Percentiles rank a stretch among this genome's conserved stretches.
Evolutionary conservation across 352 stramenopile genomes (phyloP).

Genomic region (Phytophthora sansomeana): DNA sequence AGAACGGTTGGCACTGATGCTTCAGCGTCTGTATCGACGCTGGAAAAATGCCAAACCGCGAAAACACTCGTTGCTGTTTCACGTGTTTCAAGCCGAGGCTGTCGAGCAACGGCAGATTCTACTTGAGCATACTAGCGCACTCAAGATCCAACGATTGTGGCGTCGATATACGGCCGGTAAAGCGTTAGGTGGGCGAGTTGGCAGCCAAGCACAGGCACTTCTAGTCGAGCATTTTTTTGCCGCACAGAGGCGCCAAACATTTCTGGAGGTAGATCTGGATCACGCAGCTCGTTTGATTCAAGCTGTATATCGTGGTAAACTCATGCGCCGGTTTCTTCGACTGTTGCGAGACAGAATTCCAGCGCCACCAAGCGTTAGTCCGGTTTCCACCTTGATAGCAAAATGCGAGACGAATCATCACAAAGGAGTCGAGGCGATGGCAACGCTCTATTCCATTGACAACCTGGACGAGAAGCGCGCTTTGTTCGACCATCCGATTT

Average conservation of each 20-base stretch:
- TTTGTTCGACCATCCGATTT: slow-evolving; percentile 56
- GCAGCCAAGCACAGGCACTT: slow-evolving; percentile 44
- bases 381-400: slow-evolving; percentile 41
- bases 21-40: slow-evolving; percentile 52
- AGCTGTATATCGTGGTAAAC: slow-evolving; percentile 56
- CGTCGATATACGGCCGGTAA: slow-evolving; percentile 33
- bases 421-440: slow-evolving; percentile 39
- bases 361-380: slow-evolving; percentile 31
- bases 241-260: slow-evolving; percentile 41
- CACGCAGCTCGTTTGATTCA: slow-evolving; percentile 62
- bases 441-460: slow-evolving; percentile 29
- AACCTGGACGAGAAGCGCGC: slow-evolving; percentile 51
- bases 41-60: slow-evolving; percentile 24
- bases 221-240: slow-evolving; percentile 51
- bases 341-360: slow-evolving; percentile 38
- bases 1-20: slow-evolving; percentile 47
- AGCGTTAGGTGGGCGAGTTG: slow-evolving; percentile 10
- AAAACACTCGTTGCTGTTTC: slow-evolving; percentile 14
- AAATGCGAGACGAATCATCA: slow-evolving; percentile 32
- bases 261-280: slow-evolving; percentile 27
- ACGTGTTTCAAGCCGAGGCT: slow-evolving; percentile 16
- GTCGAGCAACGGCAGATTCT: slow-evolving; percentile 16
- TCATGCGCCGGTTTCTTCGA: slow-evolving; percentile 48
- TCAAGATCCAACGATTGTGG: slow-evolving; percentile 56
- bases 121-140: slow-evolving; percentile 18